These are phyloP conservation scores for Aspergillus affinis DNA, from an alignment of 495 filamentous ascomycete genomes.

Conservation along the genomic window DNA sequence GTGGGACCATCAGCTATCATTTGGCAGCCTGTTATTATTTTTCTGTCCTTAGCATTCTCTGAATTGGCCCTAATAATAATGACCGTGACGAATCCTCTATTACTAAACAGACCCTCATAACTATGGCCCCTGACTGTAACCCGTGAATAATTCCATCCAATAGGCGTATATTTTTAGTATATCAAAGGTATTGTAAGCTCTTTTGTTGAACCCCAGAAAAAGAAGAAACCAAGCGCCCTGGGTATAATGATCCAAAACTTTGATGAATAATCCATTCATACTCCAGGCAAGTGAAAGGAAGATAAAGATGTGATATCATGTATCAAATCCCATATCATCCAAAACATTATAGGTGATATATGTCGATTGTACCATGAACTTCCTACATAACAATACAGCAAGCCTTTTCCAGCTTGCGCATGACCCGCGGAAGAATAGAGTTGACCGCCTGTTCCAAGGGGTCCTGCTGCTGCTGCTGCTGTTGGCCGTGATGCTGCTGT, in stretches of 20 bases:
- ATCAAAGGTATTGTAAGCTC: neutral
- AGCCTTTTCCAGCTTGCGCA: slow-evolving; percentile 64
- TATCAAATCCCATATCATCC: slow-evolving; percentile 1
- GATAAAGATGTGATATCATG: neutral
- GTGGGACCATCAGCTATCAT: neutral
- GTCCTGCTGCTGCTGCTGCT: slow-evolving; percentile 55
- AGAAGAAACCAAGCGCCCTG: slow-evolving; percentile 3
- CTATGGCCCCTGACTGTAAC: neutral
- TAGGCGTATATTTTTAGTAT: neutral
- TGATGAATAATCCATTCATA: neutral
- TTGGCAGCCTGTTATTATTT: neutral
- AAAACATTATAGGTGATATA: neutral
- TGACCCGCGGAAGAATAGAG: slow-evolving; percentile 56
- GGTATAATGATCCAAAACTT: slow-evolving; percentile 14
- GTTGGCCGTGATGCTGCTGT: slow-evolving; percentile 33
- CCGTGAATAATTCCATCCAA: neutral
- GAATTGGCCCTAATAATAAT: neutral
- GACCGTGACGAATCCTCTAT: neutral
- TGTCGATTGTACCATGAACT: neutral
- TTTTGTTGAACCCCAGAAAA: neutral
- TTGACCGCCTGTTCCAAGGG: slow-evolving; percentile 64
- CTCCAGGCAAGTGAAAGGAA: neutral
- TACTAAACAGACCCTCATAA: neutral
- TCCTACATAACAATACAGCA: slow-evolving; percentile 80
- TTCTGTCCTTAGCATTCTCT: neutral